Conservation (phyloP, 2,329 filamentous ascomycete species). For the Exserohilum turcica region DNA sequence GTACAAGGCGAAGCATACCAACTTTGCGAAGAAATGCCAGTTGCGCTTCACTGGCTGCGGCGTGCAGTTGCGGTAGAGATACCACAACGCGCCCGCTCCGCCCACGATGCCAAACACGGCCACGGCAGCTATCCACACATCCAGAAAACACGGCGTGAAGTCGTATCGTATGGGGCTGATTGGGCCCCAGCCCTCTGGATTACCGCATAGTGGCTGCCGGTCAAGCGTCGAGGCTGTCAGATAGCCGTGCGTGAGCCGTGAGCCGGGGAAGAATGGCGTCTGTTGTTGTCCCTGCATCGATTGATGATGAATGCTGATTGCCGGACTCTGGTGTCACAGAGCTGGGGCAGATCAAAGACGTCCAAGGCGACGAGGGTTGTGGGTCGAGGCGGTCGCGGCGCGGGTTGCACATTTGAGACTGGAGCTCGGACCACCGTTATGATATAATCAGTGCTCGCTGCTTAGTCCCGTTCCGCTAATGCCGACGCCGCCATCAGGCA, state of each 20-base stretch:
- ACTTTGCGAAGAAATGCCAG: constrained; percentile 90
- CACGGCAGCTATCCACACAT: constrained; percentile 81
- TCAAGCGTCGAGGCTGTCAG: constrained; percentile 54
- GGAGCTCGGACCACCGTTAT: constrained; percentile 16
- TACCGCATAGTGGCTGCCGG: constrained; percentile 79
- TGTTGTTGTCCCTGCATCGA: constrained; percentile 48
- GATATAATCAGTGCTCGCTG: constrained; percentile 17
- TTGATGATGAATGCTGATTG: constrained; percentile 22
- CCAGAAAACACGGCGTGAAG: constrained; percentile 96
- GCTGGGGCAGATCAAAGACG: constrained; percentile 20
- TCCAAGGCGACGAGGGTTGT: constrained; percentile 17
- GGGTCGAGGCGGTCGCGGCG: constrained; percentile 6
- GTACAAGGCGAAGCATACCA: constrained; percentile 60
- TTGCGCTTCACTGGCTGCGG: constrained; percentile 74
- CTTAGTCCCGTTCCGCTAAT: constrained; percentile 12
- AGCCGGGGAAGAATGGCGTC: constrained; percentile 40
- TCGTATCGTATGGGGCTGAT: constrained; percentile 86
- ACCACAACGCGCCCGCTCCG: constrained; percentile 79
- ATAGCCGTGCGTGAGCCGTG: constrained; percentile 54
- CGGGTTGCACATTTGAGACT: constrained; percentile 14
- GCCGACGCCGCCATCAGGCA: background rate
- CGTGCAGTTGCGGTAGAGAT: constrained; percentile 72
- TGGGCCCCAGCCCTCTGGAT: constrained; percentile 93
- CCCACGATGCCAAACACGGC: constrained; percentile 78
- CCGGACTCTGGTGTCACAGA: constrained; percentile 33